Evolutionary conservation across 345 rosid species (phyloP).

Genomic region (Rhodamnia rubescens): DNA sequence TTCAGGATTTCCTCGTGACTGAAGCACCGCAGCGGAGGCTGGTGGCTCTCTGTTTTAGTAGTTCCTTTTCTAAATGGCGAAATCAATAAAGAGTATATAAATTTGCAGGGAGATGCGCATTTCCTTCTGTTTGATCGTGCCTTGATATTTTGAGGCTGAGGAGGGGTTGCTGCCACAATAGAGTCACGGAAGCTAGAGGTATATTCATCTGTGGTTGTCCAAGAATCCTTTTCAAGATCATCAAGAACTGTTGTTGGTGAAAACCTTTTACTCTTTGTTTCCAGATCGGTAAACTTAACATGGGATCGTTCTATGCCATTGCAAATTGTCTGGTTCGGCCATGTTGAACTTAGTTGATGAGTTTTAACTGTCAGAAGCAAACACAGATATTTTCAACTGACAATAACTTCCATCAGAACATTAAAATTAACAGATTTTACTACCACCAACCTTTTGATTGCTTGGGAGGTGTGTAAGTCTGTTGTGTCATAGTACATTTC

Average conservation of each 20-base stretch:
- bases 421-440: neutral
- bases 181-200: conserved; percentile 38
- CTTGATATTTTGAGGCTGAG: conserved; percentile 18
- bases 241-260: conserved; percentile 55
- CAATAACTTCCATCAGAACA: neutral
- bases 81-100: conserved; percentile 38
- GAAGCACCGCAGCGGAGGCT: conserved; percentile 58
- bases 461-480: conserved; percentile 14
- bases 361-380: conserved; percentile 7
- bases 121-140: conserved; percentile 10
- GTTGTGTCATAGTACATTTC: conserved; percentile 13
- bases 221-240: conserved; percentile 42
- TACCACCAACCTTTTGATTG: conserved; percentile 27
- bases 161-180: conserved; percentile 28
- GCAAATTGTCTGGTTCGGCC: conserved; percentile 3
- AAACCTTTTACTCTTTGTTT: conserved; percentile 15
- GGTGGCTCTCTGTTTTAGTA: conserved; percentile 20
- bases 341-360: conserved; percentile 13
- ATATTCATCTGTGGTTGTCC: conserved; percentile 42
- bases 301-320: conserved; percentile 5
- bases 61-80: conserved; percentile 48
- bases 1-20: conserved; percentile 56
- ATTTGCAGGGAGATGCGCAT: conserved; percentile 30
- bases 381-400: neutral
- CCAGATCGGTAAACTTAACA: neutral